Base-by-base conservation (phyloP, 805 yeast genomes). In the Hanseniaspora nectarophila region DNA sequence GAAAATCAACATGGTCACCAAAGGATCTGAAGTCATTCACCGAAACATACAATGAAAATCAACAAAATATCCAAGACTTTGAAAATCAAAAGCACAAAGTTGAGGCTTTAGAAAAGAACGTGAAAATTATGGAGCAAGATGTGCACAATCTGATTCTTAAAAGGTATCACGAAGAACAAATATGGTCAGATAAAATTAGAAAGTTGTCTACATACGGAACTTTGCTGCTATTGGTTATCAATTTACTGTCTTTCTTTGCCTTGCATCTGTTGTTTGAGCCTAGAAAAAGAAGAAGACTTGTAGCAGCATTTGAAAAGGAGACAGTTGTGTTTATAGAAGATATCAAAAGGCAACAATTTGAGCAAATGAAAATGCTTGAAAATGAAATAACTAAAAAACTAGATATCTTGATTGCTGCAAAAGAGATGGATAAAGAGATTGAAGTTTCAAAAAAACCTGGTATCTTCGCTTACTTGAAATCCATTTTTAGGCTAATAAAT, bases 171-270 rank as follows among this genome's bases (percentile, higher is more conserved):
- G 97, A 92, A 64, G 99, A 92, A 61, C 97, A 92, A 66, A 79
- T 92, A 7, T 92, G 98, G 97, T 86, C 96, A 1, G 98, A 92
- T 67, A 89, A 89, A 66, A 92, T 92, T 55, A 73, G 98, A 55
- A 76, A 89, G 57, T 87, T 95, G 5, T 85, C 95, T 5, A 89
- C 97, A 0, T 92, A 96, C 95, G 98, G 97, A 2, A 92, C 99
- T 0, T 80, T 92, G 74, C 69, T 81, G 4, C 72, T 92, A 40
- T 87, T 89, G 95, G 92, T 87, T 1, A 75, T 87, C 56, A 92
- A 92, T 68, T 74, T 90, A 24, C 48, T 84, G 8, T 65, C 94
- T 26, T 88, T 92, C 57, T 61, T 88, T 3, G 70, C 85, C 6
- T 92, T 94, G 16, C 95, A 95, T 57, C 70, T 92, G 58, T 72